Conservation (phyloP, 192 early-diverging fungal species). For the Coemansia sp. region DNA sequence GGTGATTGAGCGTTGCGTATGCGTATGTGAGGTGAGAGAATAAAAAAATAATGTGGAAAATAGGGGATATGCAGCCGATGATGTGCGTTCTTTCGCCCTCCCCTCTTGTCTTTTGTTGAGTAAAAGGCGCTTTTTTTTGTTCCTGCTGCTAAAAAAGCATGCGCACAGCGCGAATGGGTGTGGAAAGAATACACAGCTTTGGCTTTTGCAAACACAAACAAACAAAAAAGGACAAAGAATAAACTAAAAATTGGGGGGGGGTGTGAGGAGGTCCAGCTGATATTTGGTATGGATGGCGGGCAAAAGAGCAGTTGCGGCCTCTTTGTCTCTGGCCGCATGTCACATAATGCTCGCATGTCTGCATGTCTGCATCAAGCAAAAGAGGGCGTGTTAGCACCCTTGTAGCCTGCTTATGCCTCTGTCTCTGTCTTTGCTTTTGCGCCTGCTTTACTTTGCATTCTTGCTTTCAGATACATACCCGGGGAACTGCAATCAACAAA, state of each 20-base stretch:
- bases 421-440: neutral
- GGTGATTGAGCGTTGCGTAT: neutral
- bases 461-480: neutral
- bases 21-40: conserved; percentile 1
- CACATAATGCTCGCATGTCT: conserved; percentile 9
- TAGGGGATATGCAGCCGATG: neutral
- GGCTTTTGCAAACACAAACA: neutral
- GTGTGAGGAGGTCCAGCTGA: neutral
- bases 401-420: neutral
- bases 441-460: neutral
- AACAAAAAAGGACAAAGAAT: neutral
- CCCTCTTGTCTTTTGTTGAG: neutral
- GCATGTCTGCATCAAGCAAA: conserved; percentile 3
- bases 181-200: neutral
- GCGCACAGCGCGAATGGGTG: neutral
- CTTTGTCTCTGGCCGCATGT: conserved; percentile 1
- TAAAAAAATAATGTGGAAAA: neutral
- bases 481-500: too few relatives aligned
- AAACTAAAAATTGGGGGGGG: neutral
- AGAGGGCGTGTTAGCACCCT: neutral
- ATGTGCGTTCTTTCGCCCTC: neutral
- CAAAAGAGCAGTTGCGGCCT: conserved; percentile 6
- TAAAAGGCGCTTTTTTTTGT: neutral
- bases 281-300: neutral
- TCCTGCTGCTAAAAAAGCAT: neutral